phyloP scores from a whole-genome alignment of 768 basidiomycete genomes.

The Psilocybe sp. region DNA sequence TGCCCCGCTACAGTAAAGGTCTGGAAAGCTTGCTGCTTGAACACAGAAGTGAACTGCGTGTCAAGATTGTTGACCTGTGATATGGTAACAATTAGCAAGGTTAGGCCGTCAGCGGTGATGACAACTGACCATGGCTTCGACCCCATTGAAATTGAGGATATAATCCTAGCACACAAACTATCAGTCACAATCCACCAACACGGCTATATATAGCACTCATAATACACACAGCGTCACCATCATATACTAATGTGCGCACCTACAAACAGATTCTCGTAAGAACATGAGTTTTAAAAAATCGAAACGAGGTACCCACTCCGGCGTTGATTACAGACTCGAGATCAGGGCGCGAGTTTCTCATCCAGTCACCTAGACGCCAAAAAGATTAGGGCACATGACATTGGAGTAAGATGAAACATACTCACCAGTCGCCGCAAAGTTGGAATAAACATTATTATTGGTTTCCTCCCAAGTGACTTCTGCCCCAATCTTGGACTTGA shows the following conservation, averaged over 20 bases:
- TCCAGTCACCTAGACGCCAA: slow-evolving; percentile 49
- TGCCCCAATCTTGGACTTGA: slow-evolving; percentile 38
- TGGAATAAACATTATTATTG: slow-evolving; percentile 39
- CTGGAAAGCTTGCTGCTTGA: slow-evolving; percentile 37
- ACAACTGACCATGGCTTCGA: slow-evolving; percentile 50
- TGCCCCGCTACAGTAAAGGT: slow-evolving; percentile 47
- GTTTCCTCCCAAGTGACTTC: slow-evolving; percentile 39
- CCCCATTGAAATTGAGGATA: slow-evolving; percentile 53
- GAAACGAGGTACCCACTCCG: slow-evolving; percentile 29
- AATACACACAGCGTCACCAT: slow-evolving; percentile 51
- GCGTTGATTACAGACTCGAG: slow-evolving; percentile 59
- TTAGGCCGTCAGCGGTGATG: background rate
- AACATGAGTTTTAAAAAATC: no score
- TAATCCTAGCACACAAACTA: slow-evolving; percentile 41
- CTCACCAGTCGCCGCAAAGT: slow-evolving; percentile 17
- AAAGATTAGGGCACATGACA: background rate
- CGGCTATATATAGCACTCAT: no score
- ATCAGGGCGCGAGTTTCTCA: slow-evolving; percentile 44
- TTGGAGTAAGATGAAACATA: background rate
- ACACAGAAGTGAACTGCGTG: slow-evolving; percentile 41
- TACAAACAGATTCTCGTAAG: no score
- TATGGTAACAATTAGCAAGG: background rate
- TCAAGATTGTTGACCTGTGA: slow-evolving; percentile 42
- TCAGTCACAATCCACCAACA: background rate
- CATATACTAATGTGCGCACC: slow-evolving; percentile 48